Conservation (phyloP, 2,329 filamentous ascomycete species). For the Sclerotinia subarctica region DNA sequence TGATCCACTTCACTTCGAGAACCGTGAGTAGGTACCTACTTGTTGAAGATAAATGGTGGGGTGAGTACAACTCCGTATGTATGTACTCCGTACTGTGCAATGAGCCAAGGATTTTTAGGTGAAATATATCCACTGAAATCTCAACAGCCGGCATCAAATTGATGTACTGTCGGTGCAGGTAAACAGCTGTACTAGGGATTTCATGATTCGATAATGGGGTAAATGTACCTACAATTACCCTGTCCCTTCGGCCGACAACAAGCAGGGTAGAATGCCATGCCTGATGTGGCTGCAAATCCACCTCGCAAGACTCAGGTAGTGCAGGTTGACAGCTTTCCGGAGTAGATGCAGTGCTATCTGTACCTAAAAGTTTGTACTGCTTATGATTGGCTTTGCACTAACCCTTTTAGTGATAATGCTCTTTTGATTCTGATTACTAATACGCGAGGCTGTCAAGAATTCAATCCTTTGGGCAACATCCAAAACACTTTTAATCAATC, state of each 20-base stretch:
- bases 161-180: background rate
- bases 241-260: background rate
- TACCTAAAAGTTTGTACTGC: background rate
- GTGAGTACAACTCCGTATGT: background rate
- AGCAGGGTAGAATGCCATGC: background rate
- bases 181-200: background rate
- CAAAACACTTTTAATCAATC: background rate
- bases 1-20: background rate
- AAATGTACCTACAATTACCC: background rate
- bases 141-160: background rate
- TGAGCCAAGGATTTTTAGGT: background rate
- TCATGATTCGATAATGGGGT: background rate
- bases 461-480: background rate
- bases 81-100: background rate
- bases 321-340: background rate
- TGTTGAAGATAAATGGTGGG: background rate
- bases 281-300: background rate
- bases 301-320: background rate
- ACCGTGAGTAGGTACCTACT: background rate
- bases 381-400: background rate
- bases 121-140: background rate
- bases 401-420: background rate
- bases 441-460: slow-evolving; percentile 13
- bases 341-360: background rate
- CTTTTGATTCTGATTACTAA: background rate